phyloP scores from a whole-genome alignment of 169 alveolate genomes.

The Eimeria praecox region DNA sequence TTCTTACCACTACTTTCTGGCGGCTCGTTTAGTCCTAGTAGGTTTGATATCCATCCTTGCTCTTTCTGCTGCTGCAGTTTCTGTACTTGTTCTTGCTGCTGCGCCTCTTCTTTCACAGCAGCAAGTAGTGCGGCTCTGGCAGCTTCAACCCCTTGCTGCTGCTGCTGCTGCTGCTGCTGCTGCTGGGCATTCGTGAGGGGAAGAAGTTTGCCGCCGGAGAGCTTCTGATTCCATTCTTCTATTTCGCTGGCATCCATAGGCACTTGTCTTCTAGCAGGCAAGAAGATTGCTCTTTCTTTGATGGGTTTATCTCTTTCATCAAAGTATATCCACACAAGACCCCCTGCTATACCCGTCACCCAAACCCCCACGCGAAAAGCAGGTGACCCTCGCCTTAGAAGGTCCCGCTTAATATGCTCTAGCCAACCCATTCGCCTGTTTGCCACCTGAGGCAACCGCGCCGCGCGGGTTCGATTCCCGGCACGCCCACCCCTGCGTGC shows the following conservation, averaged over 20 bases:
- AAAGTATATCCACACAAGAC: slow-evolving; percentile 47
- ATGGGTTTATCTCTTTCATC: slow-evolving; percentile 51
- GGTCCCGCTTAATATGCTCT: slow-evolving; percentile 5
- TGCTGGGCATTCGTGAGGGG: neutral
- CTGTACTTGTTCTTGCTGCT: slow-evolving; percentile 17
- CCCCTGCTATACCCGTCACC: slow-evolving; percentile 52
- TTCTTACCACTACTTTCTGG: neutral
- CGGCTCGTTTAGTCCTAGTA: neutral
- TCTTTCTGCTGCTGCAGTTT: slow-evolving; percentile 12
- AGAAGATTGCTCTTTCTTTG: slow-evolving; percentile 24
- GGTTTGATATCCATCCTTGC: slow-evolving; percentile 5
- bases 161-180: slow-evolving; percentile 43
- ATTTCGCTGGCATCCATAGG: slow-evolving; percentile 29
- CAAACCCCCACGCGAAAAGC: slow-evolving; percentile 67
- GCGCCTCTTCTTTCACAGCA: neutral
- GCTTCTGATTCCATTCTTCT: slow-evolving; percentile 16
- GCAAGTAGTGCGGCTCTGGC: neutral
- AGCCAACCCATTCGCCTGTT: slow-evolving; percentile 21
- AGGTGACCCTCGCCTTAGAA: slow-evolving; percentile 63
- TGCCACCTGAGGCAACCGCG: neutral
- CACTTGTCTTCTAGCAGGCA: slow-evolving; percentile 62
- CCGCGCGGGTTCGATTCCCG: slow-evolving; percentile 34
- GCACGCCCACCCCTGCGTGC: neutral
- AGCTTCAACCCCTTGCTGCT: slow-evolving; percentile 55
- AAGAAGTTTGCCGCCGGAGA: slow-evolving; percentile 59